A percentile compares a stretch with the other conserved stretches of the same genome.
These are phyloP conservation scores for Solanum verrucosum DNA, from an alignment of 257 asterid species.

Conservation along the genomic window DNA sequence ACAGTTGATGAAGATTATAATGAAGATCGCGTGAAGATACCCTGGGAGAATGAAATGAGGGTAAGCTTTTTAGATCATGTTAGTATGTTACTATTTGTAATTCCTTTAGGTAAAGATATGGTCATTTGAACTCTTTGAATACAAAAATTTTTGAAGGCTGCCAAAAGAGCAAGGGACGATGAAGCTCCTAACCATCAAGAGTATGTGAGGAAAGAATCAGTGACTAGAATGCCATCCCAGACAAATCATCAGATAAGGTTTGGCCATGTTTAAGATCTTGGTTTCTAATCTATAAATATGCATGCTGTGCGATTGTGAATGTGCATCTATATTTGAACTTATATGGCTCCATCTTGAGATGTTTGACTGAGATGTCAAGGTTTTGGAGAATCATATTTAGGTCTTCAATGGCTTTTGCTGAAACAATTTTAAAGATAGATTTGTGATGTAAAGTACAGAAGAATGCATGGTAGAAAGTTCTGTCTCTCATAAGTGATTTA, in stretches of 20 bases:
- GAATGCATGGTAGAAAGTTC: background rate
- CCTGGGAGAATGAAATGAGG: constrained; percentile 15
- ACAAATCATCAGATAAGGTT: constrained; percentile 42
- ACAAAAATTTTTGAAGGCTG: constrained; percentile 18
- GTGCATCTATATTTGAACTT: background rate
- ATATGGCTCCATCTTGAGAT: background rate
- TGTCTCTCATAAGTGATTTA: background rate
- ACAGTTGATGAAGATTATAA: constrained; percentile 25
- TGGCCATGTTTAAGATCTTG: constrained; percentile 2
- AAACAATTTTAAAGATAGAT: background rate
- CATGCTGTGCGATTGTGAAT: background rate
- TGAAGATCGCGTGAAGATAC: constrained; percentile 12
- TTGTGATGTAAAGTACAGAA: background rate
- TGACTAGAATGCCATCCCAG: constrained; percentile 25
- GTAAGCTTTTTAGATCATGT: constrained; percentile 13
- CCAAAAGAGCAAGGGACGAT: constrained; percentile 33
- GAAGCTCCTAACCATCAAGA: constrained; percentile 27
- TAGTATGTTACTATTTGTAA: background rate
- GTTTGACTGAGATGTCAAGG: background rate
- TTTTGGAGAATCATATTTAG: background rate
- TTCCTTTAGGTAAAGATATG: background rate
- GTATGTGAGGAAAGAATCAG: constrained; percentile 29
- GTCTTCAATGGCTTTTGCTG: background rate
- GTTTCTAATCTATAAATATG: background rate
- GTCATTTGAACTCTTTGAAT: background rate